These are phyloP conservation scores for Exophiala calicioides DNA, from an alignment of 2,329 filamentous ascomycete species.

Conservation along the genomic window DNA sequence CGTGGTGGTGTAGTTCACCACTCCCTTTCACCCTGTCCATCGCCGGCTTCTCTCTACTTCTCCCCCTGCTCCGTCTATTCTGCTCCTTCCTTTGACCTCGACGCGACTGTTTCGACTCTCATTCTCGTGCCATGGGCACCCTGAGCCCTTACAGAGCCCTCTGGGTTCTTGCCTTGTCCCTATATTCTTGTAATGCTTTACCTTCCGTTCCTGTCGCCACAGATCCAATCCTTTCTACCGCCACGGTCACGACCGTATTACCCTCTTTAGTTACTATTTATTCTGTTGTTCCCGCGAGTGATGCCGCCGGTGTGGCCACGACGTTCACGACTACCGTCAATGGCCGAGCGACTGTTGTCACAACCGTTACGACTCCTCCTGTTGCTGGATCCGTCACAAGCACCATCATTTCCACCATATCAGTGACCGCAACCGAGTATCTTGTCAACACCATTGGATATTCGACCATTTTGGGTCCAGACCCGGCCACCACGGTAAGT, in stretches of 20 bases:
- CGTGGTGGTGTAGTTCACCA: too few species aligned
- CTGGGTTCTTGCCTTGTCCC: conserved; percentile 9
- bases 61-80: conserved; percentile 1
- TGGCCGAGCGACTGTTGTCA: conserved; percentile 9
- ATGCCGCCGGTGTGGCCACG: conserved; percentile 1
- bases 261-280: conserved; percentile 22
- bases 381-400: conserved; percentile 15
- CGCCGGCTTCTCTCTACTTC: too few species aligned
- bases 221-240: conserved; percentile 21
- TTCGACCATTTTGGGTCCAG: conserved; percentile 22
- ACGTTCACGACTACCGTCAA: conserved; percentile 20
- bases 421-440: conserved; percentile 14
- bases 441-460: conserved; percentile 21
- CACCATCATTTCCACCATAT: conserved; percentile 24
- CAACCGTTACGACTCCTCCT: conserved; percentile 2
- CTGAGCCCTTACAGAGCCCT: conserved; percentile 12
- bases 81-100: background rate
- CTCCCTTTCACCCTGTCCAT: too few species aligned
- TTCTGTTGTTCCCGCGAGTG: conserved; percentile 20
- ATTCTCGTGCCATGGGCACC: conserved; percentile 16
- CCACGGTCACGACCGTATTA: conserved; percentile 18
- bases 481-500: conserved; percentile 14
- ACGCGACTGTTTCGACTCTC: conserved; percentile 5
- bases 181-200: conserved; percentile 12
- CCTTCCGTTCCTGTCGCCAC: conserved; percentile 24